Conservation (phyloP, 305 asterid species). For the Andrographis paniculata region DNA sequence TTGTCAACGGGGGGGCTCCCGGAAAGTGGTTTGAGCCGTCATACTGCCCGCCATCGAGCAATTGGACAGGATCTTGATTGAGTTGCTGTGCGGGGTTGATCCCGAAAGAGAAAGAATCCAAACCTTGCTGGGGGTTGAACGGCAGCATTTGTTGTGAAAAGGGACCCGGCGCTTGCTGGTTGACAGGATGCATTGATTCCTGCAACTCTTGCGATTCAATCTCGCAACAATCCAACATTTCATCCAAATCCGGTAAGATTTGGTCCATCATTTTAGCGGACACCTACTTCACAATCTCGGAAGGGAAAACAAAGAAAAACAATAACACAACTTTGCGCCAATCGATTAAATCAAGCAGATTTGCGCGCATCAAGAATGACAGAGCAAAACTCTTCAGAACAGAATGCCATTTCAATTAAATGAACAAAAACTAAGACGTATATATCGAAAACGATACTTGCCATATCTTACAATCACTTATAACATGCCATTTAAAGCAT, state of each 20-base stretch:
- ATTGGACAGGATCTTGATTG: conserved; percentile 8
- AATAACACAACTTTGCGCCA: conserved; percentile 1
- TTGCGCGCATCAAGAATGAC: not conserved
- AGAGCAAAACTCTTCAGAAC: not conserved
- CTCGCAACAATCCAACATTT: conserved; percentile 11
- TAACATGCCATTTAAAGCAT: not conserved
- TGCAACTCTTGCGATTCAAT: conserved; percentile 8
- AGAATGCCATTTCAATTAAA: not conserved
- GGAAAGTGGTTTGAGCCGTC: not conserved
- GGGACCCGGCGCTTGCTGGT: conserved; percentile 11
- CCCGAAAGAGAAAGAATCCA: conserved; percentile 13
- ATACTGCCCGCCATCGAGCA: not conserved
- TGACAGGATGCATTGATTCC: conserved; percentile 15
- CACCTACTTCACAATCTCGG: conserved; percentile 5
- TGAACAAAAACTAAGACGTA: not conserved
- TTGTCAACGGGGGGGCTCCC: not conserved
- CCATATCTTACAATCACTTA: not conserved
- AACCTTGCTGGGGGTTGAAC: conserved; percentile 9
- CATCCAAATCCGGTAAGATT: conserved; percentile 10
- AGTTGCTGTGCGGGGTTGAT: conserved; percentile 4
- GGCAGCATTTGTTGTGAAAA: conserved; percentile 1
- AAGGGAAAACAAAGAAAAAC: not conserved
- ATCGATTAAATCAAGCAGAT: not conserved
- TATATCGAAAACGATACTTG: too few relatives aligned
- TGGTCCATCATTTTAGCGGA: conserved; percentile 14